A percentile compares a stretch with the other conserved stretches of the same genome.
These are phyloP conservation scores for Morella rubra DNA, from an alignment of 306 rosid species.

Conservation along the genomic window DNA sequence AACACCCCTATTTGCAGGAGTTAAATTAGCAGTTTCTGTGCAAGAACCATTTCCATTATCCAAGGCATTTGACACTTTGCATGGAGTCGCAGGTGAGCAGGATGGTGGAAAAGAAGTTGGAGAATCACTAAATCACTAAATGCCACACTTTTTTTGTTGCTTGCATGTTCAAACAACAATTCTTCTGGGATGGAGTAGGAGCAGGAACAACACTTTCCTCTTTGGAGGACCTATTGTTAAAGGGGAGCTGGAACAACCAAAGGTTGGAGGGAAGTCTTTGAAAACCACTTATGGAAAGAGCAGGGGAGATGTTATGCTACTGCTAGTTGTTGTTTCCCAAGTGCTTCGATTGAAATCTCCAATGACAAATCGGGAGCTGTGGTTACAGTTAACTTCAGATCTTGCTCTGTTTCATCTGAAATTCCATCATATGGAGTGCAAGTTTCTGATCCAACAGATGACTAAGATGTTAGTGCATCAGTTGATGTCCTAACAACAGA, in stretches of 20 bases:
- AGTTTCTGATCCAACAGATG: constrained; percentile 19
- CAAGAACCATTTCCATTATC: constrained; percentile 34
- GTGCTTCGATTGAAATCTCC: constrained; percentile 27
- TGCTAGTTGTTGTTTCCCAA: constrained; percentile 31
- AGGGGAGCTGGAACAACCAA: constrained; percentile 17
- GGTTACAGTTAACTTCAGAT: constrained; percentile 5
- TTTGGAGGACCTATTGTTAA: constrained; percentile 4
- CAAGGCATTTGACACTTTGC: constrained; percentile 28
- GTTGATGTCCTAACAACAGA: constrained; percentile 17
- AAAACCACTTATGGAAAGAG: constrained; percentile 51
- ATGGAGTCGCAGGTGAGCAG: constrained; percentile 39
- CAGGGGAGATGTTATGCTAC: constrained; percentile 50
- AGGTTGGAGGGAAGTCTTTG: constrained; percentile 28
- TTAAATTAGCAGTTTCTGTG: constrained; percentile 13
- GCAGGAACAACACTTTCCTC: constrained; percentile 29
- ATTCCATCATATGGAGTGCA: constrained; percentile 18
- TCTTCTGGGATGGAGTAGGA: constrained; percentile 14
- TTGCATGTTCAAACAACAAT: constrained; percentile 17
- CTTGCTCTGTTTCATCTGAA: constrained; percentile 22
- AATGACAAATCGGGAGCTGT: constrained; percentile 12
- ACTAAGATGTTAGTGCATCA: constrained; percentile 22
- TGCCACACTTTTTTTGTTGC: constrained; percentile 9
- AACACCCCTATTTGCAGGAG: too few species aligned
- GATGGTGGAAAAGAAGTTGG: constrained; percentile 17
- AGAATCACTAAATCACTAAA: constrained; percentile 30